Evolutionary conservation across 73 alveolate genomes (phyloP).

Genomic region (Tetrahymena thermophila): DNA sequence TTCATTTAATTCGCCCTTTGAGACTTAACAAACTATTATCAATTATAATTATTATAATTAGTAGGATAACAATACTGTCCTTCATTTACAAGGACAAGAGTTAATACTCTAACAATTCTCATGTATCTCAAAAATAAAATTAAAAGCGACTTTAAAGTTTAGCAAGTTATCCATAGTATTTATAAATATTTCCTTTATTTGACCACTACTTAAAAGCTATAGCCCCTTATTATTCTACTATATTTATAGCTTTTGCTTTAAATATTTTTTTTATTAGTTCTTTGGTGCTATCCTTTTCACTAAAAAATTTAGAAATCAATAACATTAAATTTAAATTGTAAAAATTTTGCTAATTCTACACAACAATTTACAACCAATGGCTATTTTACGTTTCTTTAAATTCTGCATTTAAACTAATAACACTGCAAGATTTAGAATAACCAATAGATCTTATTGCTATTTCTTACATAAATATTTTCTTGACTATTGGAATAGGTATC

Average conservation of each 20-base stretch:
- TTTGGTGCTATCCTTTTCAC: background rate
- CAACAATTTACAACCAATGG: background rate
- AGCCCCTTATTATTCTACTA: background rate
- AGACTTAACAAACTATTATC: background rate
- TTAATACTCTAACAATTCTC: background rate
- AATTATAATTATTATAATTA: background rate
- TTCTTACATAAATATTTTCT: background rate
- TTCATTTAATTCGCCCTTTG: background rate
- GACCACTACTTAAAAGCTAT: background rate
- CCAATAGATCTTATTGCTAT: background rate
- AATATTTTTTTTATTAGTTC: background rate
- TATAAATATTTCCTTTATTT: background rate
- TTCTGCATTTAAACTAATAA: background rate
- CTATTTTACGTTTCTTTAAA: background rate
- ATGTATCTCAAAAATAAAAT: background rate
- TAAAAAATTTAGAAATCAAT: background rate
- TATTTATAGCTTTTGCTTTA: background rate
- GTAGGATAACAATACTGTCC: background rate
- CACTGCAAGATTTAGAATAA: background rate
- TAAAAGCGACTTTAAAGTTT: background rate
- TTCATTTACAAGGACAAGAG: background rate
- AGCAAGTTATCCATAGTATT: background rate
- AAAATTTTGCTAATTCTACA: background rate
- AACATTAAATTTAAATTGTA: background rate
- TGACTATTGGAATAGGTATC: background rate